phyloP scores from a whole-genome alignment of 306 rosid species.

The Inga leiocalycina region DNA sequence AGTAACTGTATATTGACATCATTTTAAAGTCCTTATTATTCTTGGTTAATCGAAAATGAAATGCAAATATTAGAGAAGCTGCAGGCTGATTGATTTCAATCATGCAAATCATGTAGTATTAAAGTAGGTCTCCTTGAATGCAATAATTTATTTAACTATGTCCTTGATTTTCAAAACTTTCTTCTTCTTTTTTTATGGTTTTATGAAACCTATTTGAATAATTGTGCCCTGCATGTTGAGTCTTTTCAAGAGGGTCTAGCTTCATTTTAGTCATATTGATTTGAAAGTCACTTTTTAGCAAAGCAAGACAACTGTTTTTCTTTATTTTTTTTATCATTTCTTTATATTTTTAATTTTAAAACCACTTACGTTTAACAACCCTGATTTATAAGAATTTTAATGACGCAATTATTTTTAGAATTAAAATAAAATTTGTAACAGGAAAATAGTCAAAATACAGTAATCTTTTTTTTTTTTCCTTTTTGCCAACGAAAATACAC shows the following conservation, averaged over 20 bases:
- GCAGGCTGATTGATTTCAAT: neutral
- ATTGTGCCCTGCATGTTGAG: constrained; percentile 5
- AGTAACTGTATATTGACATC: no score
- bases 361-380: neutral
- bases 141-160: neutral
- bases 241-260: constrained; percentile 10
- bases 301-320: constrained; percentile 14
- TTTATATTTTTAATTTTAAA: neutral
- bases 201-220: constrained; percentile 1
- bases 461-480: no score
- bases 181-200: neutral
- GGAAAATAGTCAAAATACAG: no score
- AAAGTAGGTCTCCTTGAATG: neutral
- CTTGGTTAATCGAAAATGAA: neutral
- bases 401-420: no score
- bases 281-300: constrained; percentile 28
- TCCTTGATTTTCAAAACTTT: neutral
- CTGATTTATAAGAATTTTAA: neutral
- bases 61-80: neutral
- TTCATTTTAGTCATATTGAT: constrained; percentile 28
- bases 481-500: neutral
- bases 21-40: neutral
- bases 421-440: no score
- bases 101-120: neutral
- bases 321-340: no score